phyloP scores from a whole-genome alignment of 1,284 basidiomycete species.

The Cryptococcus floricola region DNA sequence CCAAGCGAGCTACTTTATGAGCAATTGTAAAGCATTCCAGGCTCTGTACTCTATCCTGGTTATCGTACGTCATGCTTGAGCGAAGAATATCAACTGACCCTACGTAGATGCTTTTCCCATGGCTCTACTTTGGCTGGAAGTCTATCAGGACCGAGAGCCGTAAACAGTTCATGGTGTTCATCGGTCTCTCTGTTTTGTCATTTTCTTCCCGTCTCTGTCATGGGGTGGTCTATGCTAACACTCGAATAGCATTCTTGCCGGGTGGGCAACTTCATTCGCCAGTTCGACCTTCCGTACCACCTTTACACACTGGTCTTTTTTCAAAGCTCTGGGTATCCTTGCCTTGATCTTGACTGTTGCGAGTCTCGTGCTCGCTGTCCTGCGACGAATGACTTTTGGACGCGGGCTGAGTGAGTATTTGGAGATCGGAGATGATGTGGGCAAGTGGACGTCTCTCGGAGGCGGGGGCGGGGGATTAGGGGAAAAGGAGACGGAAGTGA shows the following conservation, averaged over 20 bases:
- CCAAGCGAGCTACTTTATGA: conserved; percentile 48
- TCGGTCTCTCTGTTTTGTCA: conserved; percentile 55
- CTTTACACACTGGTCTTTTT: conserved; percentile 68
- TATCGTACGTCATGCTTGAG: conserved; percentile 18
- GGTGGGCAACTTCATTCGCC: conserved; percentile 68
- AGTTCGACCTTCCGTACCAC: conserved; percentile 65
- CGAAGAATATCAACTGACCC: background rate
- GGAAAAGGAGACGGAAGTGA: background rate
- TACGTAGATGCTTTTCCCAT: conserved; percentile 59
- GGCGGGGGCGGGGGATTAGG: background rate
- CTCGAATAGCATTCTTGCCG: conserved; percentile 10
- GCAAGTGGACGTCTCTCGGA: background rate
- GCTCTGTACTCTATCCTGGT: conserved; percentile 58
- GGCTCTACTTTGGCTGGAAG: conserved; percentile 68
- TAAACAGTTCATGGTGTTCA: conserved; percentile 60
- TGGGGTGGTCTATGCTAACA: conserved; percentile 54
- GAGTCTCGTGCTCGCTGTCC: conserved; percentile 59
- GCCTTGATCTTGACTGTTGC: conserved; percentile 59
- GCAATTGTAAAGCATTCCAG: conserved; percentile 55
- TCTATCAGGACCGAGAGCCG: conserved; percentile 64
- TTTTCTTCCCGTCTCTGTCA: background rate
- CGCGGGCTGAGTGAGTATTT: conserved; percentile 61
- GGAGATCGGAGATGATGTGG: background rate
- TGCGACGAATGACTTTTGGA: conserved; percentile 68
- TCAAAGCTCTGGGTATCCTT: conserved; percentile 59